Evolutionary conservation across 345 rosid genomes (phyloP), one percentile per base, ranked within the genome.

Genomic region (Corchorus capsularis): DNA sequence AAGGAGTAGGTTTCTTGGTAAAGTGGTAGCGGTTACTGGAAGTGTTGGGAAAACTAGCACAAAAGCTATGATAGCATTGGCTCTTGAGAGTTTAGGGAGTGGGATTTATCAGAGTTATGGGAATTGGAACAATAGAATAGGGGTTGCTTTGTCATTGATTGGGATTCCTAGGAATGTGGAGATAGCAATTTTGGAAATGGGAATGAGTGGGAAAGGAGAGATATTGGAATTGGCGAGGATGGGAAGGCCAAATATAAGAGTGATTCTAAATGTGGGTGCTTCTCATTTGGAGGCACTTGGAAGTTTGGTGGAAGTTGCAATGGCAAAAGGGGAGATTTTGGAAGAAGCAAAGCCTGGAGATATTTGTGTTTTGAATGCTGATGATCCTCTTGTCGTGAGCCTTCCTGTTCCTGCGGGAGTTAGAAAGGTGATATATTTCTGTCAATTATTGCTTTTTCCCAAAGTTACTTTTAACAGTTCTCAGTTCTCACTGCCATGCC

Each of bases 41-140:
- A 78, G 83, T 61, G 78, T 75, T 11, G 86, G 82, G 46, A 83
- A 83, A 68, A 80, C 75, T 69, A 80, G 76, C 7, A 75, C 83
- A 14, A 83, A 72, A 54, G 53, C 79, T n/a, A 80, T 78, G 86
- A 75, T 78, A n/a, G 80, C 82, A 8, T 49, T 80, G 46, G 45
- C 63, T 55, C 79, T 83, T 54, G 69, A 83, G 69, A 55, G 79
- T 75, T 49, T 69, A 62, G 71, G 39, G 8, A 35, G 15, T 53
- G 17, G 59, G 72, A 77, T 80, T 65, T 71, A 65, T 67, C 72
- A 80, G 16, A 83, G 80, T 74, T 56, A 49, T 83, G 78, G 76
- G 67, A 80, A 80, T 71, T 78, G 79, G 75, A 80, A 83, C 43
- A 80, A 71, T 71, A 71, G 53, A 47, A 54, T 77, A n/a, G 86